Evolutionary conservation across 306 rosid genomes (phyloP).

Genomic region (Nissolia schottii): DNA sequence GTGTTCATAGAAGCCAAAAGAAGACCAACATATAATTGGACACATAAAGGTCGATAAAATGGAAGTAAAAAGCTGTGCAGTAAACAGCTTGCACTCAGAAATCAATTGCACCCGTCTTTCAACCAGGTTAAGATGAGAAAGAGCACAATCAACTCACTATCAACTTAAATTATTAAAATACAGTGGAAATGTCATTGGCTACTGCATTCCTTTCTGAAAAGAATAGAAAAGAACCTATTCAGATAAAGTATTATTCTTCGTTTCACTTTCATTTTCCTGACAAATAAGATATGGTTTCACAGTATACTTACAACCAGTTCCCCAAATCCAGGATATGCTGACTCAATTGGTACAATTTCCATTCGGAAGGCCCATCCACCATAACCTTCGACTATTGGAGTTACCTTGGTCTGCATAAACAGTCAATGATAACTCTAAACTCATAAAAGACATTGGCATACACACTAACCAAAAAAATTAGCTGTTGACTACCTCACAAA

Average conservation of each 20-base stretch:
- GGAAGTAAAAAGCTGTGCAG: neutral
- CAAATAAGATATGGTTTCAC: constrained; percentile 14
- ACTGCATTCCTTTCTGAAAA: neutral
- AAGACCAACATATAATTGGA: neutral
- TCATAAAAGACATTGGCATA: constrained; percentile 14
- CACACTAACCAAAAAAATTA: neutral
- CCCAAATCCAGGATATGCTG: constrained; percentile 98
- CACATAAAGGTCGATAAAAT: neutral
- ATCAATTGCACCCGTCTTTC: neutral
- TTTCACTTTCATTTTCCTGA: neutral
- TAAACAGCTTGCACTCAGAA: constrained; percentile 1
- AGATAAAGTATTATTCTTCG: neutral
- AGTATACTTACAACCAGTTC: constrained; percentile 84
- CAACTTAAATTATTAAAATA: neutral
- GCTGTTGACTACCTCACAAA: constrained; percentile 74
- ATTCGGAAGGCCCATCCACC: constrained; percentile 98
- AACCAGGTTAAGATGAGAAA: constrained; percentile 16
- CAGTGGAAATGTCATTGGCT: neutral
- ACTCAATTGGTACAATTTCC: constrained; percentile 96
- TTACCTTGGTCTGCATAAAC: constrained; percentile 85
- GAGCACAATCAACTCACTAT: neutral
- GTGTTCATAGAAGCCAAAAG: neutral
- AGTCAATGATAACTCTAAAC: constrained; percentile 30
- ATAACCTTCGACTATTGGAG: constrained; percentile 96
- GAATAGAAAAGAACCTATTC: neutral